Percentiles rank a stretch among this genome's conserved stretches.
phyloP scores from a whole-genome alignment of 1,139 yeast genomes.

The Nematodospora anomalae region DNA sequence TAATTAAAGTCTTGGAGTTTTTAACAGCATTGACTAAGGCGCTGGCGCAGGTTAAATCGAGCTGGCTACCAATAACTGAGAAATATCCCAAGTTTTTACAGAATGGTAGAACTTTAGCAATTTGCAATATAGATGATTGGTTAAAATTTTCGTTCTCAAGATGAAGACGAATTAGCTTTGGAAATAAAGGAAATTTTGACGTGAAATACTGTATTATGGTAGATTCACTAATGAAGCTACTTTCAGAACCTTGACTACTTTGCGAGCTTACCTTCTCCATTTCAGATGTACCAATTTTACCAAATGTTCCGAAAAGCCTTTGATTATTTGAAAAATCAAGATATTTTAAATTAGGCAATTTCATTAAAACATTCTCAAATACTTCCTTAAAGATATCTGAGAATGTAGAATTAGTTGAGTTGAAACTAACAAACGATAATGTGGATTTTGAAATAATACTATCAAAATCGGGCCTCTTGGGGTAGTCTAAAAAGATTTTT shows the following conservation, averaged over 20 bases:
- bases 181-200: conserved; percentile 59
- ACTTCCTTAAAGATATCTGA: conserved; percentile 32
- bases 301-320: conserved; percentile 44
- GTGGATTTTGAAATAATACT: conserved; percentile 28
- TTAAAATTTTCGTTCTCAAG: conserved; percentile 59
- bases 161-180: conserved; percentile 55
- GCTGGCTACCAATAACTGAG: conserved; percentile 58
- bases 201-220: conserved; percentile 41
- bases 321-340: conserved; percentile 70
- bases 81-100: conserved; percentile 57
- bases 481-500: conserved; percentile 25
- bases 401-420: conserved; percentile 58
- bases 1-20: conserved; percentile 39
- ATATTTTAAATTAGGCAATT: conserved; percentile 56
- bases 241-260: not conserved
- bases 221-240: conserved; percentile 15
- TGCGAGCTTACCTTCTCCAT: not conserved
- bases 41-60: conserved; percentile 46
- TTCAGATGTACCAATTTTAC: conserved; percentile 3
- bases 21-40: conserved; percentile 44
- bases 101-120: conserved; percentile 63
- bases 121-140: conserved; percentile 46
- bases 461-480: conserved; percentile 21
- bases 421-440: conserved; percentile 64
- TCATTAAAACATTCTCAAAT: conserved; percentile 33